Conservation (phyloP, 495 filamentous ascomycete genomes). For the Penicillium bialowiezense region DNA sequence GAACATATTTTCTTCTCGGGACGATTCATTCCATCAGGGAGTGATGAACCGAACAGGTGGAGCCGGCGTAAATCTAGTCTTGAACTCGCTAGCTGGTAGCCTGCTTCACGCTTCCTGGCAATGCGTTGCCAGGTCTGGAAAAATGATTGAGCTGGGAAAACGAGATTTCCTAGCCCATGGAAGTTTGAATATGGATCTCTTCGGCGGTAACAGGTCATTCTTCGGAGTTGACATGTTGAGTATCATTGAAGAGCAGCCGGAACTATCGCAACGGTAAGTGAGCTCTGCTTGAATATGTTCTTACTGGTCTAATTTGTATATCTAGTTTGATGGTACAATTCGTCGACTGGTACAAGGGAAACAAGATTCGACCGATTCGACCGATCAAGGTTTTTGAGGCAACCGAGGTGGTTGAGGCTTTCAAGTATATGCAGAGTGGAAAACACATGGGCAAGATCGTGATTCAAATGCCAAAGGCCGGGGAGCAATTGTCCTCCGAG, state of each 20-base stretch:
- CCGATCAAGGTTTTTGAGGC: constrained; percentile 38
- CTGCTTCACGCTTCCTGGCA: constrained; percentile 48
- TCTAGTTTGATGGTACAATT: constrained; percentile 8
- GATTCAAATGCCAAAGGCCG: constrained; percentile 18
- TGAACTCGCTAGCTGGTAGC: constrained; percentile 50
- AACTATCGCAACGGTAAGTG: too few species aligned
- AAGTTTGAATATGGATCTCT: constrained; percentile 31
- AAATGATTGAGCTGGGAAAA: constrained; percentile 49
- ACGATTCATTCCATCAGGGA: constrained; percentile 40
- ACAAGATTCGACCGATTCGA: constrained; percentile 28
- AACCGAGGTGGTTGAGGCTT: constrained; percentile 42
- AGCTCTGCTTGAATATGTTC: too few species aligned
- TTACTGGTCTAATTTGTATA: too few species aligned
- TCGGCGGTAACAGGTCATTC: constrained; percentile 33
- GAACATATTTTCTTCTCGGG: constrained; percentile 51
- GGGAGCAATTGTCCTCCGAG: too few species aligned
- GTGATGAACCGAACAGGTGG: constrained; percentile 47
- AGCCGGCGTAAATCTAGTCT: constrained; percentile 47
- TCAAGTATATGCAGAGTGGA: constrained; percentile 47
- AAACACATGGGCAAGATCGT: constrained; percentile 33
- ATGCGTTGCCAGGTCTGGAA: constrained; percentile 51
- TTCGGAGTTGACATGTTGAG: constrained; percentile 20
- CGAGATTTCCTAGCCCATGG: constrained; percentile 19
- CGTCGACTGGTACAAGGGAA: constrained; percentile 22
- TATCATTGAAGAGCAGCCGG: background rate